Base-by-base conservation (phyloP, 768 basidiomycete genomes). In the Collybia mongolica region DNA sequence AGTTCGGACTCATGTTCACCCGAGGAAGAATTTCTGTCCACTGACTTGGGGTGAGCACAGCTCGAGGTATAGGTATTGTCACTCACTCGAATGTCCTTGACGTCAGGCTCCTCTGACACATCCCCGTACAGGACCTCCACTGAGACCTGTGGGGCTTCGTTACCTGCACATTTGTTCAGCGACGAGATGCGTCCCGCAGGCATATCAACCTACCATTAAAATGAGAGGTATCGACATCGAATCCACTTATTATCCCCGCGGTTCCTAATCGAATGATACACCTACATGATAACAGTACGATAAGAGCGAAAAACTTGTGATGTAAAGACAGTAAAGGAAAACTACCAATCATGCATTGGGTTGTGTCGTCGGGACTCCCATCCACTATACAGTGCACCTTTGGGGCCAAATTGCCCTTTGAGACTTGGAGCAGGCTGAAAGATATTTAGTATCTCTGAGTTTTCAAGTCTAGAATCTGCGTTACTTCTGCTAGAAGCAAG, bases 361-460 rank as follows among this genome's bases (percentile, higher is more conserved):
- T 97, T 98, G 67, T 99, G 97, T 57, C 97, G 72, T 37, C 93
- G 74, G 22, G 79, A 80, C 66, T 99, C 97, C 97, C 97, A 99
- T 46, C 95, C 97, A 56, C 87, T 91, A 67, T 79, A 98, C 19
- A 98, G 69, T 0, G 96, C 96, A 19, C 97, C 97, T 37, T 94
- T 96, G 2, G 93, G 90, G 6, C 96, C 96, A 59, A 94, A 99
- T 58, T 94, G 92, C n/a, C 97, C 97, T 67, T 95, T 94, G 63
- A 97, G 69, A 56, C 86, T 92, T 3, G 78, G 81, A 19, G 95
- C 84, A 6, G 95, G 89, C 94, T 97, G 53, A 37, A 17, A 11
- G 20, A 19, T 36, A 44, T 51, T 56, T 41, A 54, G 22, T 38
- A n/a, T 40, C 29, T 19, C 48, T 29, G 46, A 24, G 23, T 3